Base-by-base conservation (phyloP, 768 basidiomycete genomes). In the Auriscalpium orientale region DNA sequence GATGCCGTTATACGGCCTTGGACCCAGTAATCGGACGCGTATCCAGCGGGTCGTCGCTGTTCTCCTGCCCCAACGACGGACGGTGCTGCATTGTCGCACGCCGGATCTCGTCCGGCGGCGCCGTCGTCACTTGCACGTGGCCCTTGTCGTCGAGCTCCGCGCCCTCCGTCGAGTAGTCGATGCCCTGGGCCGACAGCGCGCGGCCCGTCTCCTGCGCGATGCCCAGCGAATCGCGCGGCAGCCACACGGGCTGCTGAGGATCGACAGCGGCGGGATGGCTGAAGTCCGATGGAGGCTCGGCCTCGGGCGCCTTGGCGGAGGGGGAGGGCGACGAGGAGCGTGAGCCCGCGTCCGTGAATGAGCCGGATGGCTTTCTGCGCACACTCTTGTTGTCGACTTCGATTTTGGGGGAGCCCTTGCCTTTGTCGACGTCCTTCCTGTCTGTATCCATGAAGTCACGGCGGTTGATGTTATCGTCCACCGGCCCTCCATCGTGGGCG, bases 171-270 rank as follows among this genome's bases (percentile, higher is more conserved):
- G 66, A 79, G 20, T 76, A 80, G 57, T 72, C 65, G 33, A 91
- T 78, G 2, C 82, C 84, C 5, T 66, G 69, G 33, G 73, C 75
- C 58, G 63, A 66, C 67, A 84, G 84, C 59, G 70, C 80, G 58
- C 71, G 66, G 60, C 79, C 82, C 72, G 91, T 89, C 55, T 76
- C 81, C 58, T 80, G 80, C 38, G 77, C 81, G 53, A 92, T 65
- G 9, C 85, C 84, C n/a, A 82, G 71, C 21, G 70, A 62, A 67
- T 98, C 95, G 40, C 72, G 70, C 20, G 95, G 91, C 53, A 98
- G 69, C 95, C 95, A 98, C 35, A 98, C 73, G 5, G 82, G 76
- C 59, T 85, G 77, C 71, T 93, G 90, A 48, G 88, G 82, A 51
- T 82, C 58, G 74, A 81, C 54, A 81, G 75, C 69, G 8, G 92